These are phyloP conservation scores for Pouteria glomerata DNA, from an alignment of 148 eudicot genomes.

Conservation along the genomic window DNA sequence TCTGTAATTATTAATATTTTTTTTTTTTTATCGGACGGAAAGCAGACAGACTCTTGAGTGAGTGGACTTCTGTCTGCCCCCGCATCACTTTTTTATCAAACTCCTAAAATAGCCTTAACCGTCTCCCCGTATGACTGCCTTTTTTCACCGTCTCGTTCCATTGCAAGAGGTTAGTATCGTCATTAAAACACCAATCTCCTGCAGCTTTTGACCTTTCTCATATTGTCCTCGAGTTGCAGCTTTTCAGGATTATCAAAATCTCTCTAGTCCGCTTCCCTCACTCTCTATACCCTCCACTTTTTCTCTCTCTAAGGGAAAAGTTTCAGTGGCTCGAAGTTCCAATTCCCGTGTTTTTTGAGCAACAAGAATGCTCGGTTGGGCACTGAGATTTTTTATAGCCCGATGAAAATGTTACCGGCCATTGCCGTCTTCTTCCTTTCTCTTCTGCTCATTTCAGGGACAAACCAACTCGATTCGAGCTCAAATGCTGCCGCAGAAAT, in stretches of 20 bases:
- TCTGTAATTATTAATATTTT: no score
- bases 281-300: neutral
- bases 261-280: neutral
- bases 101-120: no score
- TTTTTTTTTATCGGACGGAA: no score
- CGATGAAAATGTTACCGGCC: neutral
- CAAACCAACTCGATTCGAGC: neutral
- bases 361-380: neutral
- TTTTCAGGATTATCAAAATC: neutral
- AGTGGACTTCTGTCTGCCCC: no score
- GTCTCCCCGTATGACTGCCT: no score
- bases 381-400: neutral
- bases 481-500: neutral
- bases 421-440: neutral
- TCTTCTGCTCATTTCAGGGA: neutral
- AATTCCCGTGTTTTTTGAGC: neutral
- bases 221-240: constrained; percentile 14
- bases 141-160: no score
- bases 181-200: no score
- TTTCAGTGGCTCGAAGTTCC: neutral
- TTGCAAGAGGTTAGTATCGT: no score
- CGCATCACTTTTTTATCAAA: no score
- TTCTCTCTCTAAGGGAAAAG: neutral
- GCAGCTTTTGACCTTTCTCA: neutral
- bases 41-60: no score